Evolutionary conservation across 1,139 yeast genomes (phyloP).

Genomic region (Wickerhamiella pararugosa): DNA sequence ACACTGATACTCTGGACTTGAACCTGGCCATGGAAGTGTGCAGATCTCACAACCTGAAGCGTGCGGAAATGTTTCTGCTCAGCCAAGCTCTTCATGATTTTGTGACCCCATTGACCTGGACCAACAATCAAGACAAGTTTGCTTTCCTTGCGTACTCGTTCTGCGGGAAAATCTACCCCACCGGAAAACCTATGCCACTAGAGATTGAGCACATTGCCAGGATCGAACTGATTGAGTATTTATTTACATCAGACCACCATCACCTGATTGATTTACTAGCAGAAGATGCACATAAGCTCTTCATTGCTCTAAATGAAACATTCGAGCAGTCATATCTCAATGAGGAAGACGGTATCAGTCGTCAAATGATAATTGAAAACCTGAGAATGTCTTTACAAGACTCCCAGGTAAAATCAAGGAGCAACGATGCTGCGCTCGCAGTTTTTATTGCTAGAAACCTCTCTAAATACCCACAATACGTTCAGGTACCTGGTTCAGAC

Average conservation of each 20-base stretch:
- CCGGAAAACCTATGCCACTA: slow-evolving; percentile 28
- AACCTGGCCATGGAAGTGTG: slow-evolving; percentile 56
- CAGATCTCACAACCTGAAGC: slow-evolving; percentile 36
- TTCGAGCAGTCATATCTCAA: slow-evolving; percentile 62
- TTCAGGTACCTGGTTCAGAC: slow-evolving; percentile 47
- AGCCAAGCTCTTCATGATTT: slow-evolving; percentile 51
- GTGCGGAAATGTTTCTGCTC: slow-evolving; percentile 54
- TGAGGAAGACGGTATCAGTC: slow-evolving; percentile 27
- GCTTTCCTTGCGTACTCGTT: slow-evolving; percentile 53
- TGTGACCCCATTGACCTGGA: slow-evolving; percentile 38
- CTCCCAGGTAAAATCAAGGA: neutral
- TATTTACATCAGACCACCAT: slow-evolving; percentile 27
- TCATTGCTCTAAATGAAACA: slow-evolving; percentile 56
- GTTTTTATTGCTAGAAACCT: slow-evolving; percentile 62
- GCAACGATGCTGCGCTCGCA: slow-evolving; percentile 26
- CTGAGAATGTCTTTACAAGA: slow-evolving; percentile 25
- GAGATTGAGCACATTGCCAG: slow-evolving; percentile 28
- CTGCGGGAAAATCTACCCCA: slow-evolving; percentile 69
- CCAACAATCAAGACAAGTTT: slow-evolving; percentile 29
- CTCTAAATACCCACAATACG: slow-evolving; percentile 67
- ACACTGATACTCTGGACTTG: slow-evolving; percentile 51
- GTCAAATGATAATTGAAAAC: slow-evolving; percentile 57
- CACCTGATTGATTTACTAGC: slow-evolving; percentile 14
- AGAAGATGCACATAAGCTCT: slow-evolving; percentile 26
- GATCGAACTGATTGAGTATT: slow-evolving; percentile 34